Base-by-base conservation (phyloP, 129 eudicot genomes). In the Saussurea involucrata region DNA sequence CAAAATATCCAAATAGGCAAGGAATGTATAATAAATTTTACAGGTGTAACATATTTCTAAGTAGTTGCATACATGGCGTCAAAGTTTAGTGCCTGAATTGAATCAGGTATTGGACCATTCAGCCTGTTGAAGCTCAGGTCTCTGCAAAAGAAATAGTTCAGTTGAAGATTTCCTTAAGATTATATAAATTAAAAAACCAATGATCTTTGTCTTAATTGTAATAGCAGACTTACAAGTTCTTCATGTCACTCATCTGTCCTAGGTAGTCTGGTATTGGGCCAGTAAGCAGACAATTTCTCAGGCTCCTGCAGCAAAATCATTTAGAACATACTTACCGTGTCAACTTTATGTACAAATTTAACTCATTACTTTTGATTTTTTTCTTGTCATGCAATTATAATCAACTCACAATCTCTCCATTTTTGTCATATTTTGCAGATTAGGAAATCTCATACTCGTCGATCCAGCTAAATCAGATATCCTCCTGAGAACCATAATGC, bases 41-140 rank as follows among this genome's bases (percentile, higher is more conserved):
- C 58, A 63, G 55, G 18, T 64, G 74, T 67, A 57, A 67, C 53
- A 65, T 73, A 21, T 29, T 64, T 42, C 6, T 9, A 24, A 66
- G 10, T 33, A 31, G 42, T 73, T 76, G 80, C 91, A 21, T 86
- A 92, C 97, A 92, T 18, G 81, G 21, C 13, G 25, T 78, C 31
- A 17, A 87, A 60, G 0, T 17, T 24, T 72, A 63, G 46, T 17
- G 24, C 4, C 78, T 36, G 80, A 68, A 89, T 69, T 3, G 63
- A 20, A 76, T 12, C 28, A 8, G 91, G 93, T 67, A 92, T 76
- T 73, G 67, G 61, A 27, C 93, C 97, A 68, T 24, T 84, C 82
- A 92, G 75, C 71, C 32, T 63, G 86, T 92, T 92, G 87, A 83
- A 86, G 78, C 96, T 92, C 81, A 92, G 78, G 81, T 92, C 97